Conservation (phyloP, 371 early-diverging fungal genomes). For the Rhizomucor miehei region DNA sequence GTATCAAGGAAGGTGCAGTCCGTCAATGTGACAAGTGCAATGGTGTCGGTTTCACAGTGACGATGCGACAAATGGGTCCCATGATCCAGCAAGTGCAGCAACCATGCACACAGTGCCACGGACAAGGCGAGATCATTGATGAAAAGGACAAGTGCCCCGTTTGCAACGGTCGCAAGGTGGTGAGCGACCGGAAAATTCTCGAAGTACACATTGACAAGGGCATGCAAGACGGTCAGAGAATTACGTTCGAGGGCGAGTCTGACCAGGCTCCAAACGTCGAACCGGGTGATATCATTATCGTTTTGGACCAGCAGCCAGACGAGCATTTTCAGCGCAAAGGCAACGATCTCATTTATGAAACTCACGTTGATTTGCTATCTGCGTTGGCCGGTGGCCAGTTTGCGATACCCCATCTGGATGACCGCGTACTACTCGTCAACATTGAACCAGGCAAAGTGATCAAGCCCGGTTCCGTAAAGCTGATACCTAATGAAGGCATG, state of each 20-base stretch:
- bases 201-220: constrained; percentile 89
- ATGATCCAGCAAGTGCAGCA: constrained; percentile 98
- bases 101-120: constrained; percentile 87
- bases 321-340: constrained; percentile 83
- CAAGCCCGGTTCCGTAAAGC: constrained; percentile 75
- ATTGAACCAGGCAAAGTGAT: constrained; percentile 94
- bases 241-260: constrained; percentile 89
- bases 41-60: constrained; percentile 83
- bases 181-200: constrained; percentile 77
- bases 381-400: constrained; percentile 93
- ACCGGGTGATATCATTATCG: constrained; percentile 88
- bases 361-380: constrained; percentile 88
- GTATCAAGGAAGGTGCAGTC: constrained; percentile 61
- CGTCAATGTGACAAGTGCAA: constrained; percentile 73
- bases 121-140: constrained; percentile 85
- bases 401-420: constrained; percentile 87
- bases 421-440: constrained; percentile 78
- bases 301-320: constrained; percentile 90
- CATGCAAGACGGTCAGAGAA: constrained; percentile 94
- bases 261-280: constrained; percentile 77
- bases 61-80: constrained; percentile 93
- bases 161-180: constrained; percentile 87
- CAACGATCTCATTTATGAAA: constrained; percentile 80
- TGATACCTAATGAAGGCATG: constrained; percentile 89
- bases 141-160: constrained; percentile 84